A percentile compares a stretch with the other conserved stretches of the same genome.
Conservation (phyloP, 305 asterid species). For the Solanum hybrid region DNA sequence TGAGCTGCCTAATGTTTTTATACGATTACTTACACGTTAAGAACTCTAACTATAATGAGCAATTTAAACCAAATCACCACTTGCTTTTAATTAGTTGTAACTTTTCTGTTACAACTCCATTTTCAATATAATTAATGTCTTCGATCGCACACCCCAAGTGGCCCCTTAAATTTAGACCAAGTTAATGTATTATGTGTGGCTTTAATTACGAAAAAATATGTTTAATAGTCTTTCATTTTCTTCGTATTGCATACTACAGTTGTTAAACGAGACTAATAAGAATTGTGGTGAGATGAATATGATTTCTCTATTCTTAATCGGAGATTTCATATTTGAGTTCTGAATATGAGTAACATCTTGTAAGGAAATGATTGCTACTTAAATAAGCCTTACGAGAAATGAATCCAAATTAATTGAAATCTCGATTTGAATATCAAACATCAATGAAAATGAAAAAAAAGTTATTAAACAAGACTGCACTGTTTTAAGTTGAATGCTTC, state of each 20-base stretch:
- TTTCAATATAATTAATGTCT: background rate
- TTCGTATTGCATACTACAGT: background rate
- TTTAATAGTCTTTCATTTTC: background rate
- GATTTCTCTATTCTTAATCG: background rate
- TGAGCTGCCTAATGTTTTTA: background rate
- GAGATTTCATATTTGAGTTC: fast-evolving
- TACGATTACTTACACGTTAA: background rate
- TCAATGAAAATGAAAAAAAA: background rate
- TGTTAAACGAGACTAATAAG: background rate
- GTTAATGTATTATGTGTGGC: background rate
- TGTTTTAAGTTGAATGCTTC: background rate
- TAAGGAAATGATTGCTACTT: background rate
- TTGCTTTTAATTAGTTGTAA: background rate
- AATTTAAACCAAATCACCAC: background rate
- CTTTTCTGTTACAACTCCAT: background rate
- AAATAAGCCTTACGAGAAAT: background rate
- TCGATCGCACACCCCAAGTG: background rate
- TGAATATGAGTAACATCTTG: fast-evolving
- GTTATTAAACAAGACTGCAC: background rate
- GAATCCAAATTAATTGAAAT: background rate
- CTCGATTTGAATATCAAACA: background rate
- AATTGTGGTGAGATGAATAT: background rate
- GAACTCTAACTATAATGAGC: background rate
- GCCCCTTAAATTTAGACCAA: background rate
- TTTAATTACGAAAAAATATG: background rate